Evolutionary conservation across 768 basidiomycete species (phyloP).

Genomic region (Daedaleopsis nitida): DNA sequence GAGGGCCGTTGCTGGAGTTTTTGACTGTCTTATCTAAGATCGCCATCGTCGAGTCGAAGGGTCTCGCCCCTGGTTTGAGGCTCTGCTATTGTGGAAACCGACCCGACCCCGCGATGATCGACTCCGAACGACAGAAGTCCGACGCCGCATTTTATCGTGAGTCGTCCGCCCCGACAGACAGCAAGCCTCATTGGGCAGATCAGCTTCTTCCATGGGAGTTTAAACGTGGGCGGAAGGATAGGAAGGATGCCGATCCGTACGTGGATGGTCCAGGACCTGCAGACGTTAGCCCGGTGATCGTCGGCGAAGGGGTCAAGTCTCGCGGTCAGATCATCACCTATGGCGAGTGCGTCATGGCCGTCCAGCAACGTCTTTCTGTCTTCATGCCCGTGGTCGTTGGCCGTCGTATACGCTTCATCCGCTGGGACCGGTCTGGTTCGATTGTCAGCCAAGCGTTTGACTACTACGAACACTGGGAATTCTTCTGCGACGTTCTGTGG

Average conservation of each 20-base stretch:
- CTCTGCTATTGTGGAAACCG: background rate
- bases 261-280: background rate
- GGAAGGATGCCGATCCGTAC: background rate
- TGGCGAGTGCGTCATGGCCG: conserved; percentile 3
- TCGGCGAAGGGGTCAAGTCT: background rate
- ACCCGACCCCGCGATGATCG: background rate
- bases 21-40: background rate
- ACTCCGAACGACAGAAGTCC: background rate
- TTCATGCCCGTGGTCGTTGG: conserved; percentile 12
- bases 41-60: background rate
- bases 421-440: conserved; percentile 15
- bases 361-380: conserved; percentile 7
- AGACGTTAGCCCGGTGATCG: background rate
- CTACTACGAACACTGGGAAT: conserved; percentile 4
- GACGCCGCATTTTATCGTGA: background rate
- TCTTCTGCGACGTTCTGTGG: conserved; percentile 8
- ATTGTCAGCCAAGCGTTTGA: conserved; percentile 2
- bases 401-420: background rate
- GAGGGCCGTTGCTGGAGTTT: background rate
- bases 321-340: conserved; percentile 5
- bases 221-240: background rate
- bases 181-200: background rate
- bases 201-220: background rate
- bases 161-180: background rate
- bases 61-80: background rate